Evolutionary conservation across 1,139 yeast species (phyloP).

Genomic region (Pichia sp.): DNA sequence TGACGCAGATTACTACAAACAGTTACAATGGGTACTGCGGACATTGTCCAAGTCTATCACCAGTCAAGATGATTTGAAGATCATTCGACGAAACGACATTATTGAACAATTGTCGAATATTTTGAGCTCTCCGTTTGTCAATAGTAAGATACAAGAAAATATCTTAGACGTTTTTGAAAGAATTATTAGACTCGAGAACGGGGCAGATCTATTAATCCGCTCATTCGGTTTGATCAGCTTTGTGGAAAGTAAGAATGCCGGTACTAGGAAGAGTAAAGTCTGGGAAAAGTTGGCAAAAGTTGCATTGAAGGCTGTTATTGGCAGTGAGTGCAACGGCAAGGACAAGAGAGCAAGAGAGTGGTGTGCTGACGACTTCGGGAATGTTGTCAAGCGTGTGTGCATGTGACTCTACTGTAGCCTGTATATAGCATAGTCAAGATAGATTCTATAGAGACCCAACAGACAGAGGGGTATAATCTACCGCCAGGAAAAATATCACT

Average conservation of each 20-base stretch:
- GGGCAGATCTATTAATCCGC: slow-evolving; percentile 58
- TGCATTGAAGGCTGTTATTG: slow-evolving; percentile 42
- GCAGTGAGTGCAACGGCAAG: slow-evolving; percentile 38
- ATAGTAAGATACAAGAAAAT: slow-evolving; percentile 38
- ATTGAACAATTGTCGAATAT: slow-evolving; percentile 67
- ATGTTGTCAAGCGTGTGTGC: slow-evolving; percentile 36
- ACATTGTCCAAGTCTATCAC: slow-evolving; percentile 45
- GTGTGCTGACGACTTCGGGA: slow-evolving; percentile 49
- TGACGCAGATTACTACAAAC: slow-evolving; percentile 51
- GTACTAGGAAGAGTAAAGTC: slow-evolving; percentile 22
- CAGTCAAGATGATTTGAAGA: slow-evolving; percentile 46
- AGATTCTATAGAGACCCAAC: too few species aligned
- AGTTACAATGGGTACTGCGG: slow-evolving; percentile 64
- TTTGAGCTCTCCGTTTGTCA: slow-evolving; percentile 46
- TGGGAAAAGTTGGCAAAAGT: slow-evolving; percentile 44
- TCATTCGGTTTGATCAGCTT: slow-evolving; percentile 56
- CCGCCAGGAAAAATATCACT: too few species aligned
- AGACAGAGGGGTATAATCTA: too few species aligned
- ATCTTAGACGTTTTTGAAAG: slow-evolving; percentile 45
- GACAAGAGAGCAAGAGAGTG: slow-evolving; percentile 61
- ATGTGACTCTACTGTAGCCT: slow-evolving; percentile 1
- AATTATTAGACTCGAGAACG: slow-evolving; percentile 54
- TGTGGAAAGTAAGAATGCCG: slow-evolving; percentile 41
- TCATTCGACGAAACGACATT: slow-evolving; percentile 49
- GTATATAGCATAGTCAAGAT: too few species aligned